phyloP scores from a whole-genome alignment of 2,329 filamentous ascomycete species.

The Torrubiella hemipterigena region DNA sequence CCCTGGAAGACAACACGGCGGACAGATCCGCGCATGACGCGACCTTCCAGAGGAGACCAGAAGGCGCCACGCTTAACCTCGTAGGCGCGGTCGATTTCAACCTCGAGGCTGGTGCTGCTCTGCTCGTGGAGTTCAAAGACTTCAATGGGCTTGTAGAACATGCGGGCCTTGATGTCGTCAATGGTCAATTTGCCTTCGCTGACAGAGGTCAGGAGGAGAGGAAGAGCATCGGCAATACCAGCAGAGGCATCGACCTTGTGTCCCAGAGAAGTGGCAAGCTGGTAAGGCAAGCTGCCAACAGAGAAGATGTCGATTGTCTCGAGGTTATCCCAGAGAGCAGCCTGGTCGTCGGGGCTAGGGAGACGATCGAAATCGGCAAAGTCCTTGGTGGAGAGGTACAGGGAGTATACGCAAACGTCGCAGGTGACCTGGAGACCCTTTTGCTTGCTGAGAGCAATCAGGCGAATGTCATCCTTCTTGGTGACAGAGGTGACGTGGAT shows the following conservation, averaged over 20 bases:
- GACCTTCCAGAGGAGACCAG: constrained; percentile 65
- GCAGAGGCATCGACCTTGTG: constrained; percentile 43
- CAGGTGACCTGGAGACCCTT: constrained; percentile 76
- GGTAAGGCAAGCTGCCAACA: constrained; percentile 66
- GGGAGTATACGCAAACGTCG: constrained; percentile 68
- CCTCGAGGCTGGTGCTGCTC: constrained; percentile 58
- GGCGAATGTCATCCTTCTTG: constrained; percentile 63
- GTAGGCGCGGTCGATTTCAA: constrained; percentile 64
- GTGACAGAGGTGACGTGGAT: constrained; percentile 73
- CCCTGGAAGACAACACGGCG: constrained; percentile 66
- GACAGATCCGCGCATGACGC: constrained; percentile 55
- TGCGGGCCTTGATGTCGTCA: constrained; percentile 57
- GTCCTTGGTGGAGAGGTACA: constrained; percentile 63
- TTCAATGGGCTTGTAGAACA: constrained; percentile 68
- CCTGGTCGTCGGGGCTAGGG: constrained; percentile 56
- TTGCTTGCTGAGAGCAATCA: constrained; percentile 67
- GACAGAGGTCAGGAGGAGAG: constrained; percentile 64
- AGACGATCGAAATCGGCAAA: constrained; percentile 56
- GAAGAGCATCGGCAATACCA: constrained; percentile 63
- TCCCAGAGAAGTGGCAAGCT: constrained; percentile 49
- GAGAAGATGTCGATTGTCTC: constrained; percentile 68
- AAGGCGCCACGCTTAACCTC: constrained; percentile 30
- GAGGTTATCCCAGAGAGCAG: constrained; percentile 63
- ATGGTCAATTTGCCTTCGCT: constrained; percentile 60
- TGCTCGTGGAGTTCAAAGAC: constrained; percentile 80